Conservation (phyloP, 805 yeast species). For the Sugiyamaella smithiae region DNA sequence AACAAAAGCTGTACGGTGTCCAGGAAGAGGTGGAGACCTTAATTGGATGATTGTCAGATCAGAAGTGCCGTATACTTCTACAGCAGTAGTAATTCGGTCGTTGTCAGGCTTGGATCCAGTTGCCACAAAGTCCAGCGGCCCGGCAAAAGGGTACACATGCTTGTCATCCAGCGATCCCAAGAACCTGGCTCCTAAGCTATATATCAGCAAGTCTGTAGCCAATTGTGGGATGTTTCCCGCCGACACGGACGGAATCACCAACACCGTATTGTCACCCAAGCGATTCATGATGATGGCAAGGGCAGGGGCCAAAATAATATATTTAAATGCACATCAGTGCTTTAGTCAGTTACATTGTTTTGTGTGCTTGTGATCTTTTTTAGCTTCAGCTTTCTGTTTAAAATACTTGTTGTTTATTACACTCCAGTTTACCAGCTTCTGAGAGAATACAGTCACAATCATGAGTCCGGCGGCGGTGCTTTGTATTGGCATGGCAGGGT, state of each 20-base stretch:
- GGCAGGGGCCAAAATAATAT: constrained; percentile 1
- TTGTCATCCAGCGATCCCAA: constrained; percentile 57
- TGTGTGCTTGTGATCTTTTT: too few relatives aligned
- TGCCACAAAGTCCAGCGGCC: constrained; percentile 61
- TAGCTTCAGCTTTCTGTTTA: too few relatives aligned
- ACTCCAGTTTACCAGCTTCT: too few relatives aligned
- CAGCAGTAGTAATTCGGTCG: constrained; percentile 51
- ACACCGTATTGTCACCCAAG: constrained; percentile 16
- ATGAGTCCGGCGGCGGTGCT: constrained; percentile 34
- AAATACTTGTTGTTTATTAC: too few relatives aligned
- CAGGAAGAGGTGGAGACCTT: constrained; percentile 79
- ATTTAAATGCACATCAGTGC: too few relatives aligned
- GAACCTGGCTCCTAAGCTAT: constrained; percentile 52
- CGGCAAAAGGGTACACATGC: constrained; percentile 74
- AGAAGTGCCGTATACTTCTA: constrained; percentile 57
- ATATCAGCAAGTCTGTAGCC: constrained; percentile 67
- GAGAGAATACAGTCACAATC: too few relatives aligned
- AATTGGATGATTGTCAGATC: constrained; percentile 58
- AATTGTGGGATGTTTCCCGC: constrained; percentile 90
- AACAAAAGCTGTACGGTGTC: constrained; percentile 50
- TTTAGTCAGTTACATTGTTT: too few relatives aligned
- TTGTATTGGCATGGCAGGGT: constrained; percentile 68
- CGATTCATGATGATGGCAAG: not conserved
- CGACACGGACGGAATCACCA: constrained; percentile 73
- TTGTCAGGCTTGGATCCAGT: constrained; percentile 20